Conservation (phyloP, 805 yeast species). For the Priceomyces melissophilus region DNA sequence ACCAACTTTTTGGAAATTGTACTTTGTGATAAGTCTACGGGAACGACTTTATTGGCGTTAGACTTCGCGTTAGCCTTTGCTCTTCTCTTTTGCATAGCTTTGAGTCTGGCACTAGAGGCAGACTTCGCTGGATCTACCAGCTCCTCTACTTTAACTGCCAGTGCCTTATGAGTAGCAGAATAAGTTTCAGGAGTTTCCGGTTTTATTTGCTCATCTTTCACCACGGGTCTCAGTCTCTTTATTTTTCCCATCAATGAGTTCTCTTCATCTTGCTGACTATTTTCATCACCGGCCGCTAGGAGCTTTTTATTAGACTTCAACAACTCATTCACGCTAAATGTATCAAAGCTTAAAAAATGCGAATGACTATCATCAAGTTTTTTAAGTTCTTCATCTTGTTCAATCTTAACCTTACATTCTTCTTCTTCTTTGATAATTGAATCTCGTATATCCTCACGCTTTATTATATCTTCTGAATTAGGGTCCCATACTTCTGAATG, state of each 20-base stretch:
- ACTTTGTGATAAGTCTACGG: constrained; percentile 70
- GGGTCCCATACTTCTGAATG: constrained; percentile 87
- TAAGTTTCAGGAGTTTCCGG: constrained; percentile 6
- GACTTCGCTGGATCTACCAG: constrained; percentile 19
- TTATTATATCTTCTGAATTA: constrained; percentile 39
- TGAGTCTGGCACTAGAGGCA: constrained; percentile 67
- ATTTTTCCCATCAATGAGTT: constrained; percentile 44
- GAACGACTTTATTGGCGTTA: constrained; percentile 39
- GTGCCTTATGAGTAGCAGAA: too few species aligned
- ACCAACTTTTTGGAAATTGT: constrained; percentile 58
- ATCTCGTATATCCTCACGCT: constrained; percentile 13
- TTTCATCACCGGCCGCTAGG: constrained; percentile 57
- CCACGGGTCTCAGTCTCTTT: constrained; percentile 37
- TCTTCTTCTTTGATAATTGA: constrained; percentile 16
- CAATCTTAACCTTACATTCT: constrained; percentile 27
- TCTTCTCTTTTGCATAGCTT: constrained; percentile 91
- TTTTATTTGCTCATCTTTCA: constrained; percentile 6
- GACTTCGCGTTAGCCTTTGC: constrained; percentile 70
- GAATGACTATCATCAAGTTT: constrained; percentile 38
- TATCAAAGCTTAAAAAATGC: constrained; percentile 44
- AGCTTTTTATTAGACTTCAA: constrained; percentile 51
- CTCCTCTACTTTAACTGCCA: neutral
- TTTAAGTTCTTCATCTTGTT: constrained; percentile 41
- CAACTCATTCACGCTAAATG: constrained; percentile 49
- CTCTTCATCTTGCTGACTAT: constrained; percentile 13